Evolutionary conservation across 768 basidiomycete species (phyloP), one percentile per base, ranked within the genome.

Genomic region (Kwoniella dejecticola): DNA sequence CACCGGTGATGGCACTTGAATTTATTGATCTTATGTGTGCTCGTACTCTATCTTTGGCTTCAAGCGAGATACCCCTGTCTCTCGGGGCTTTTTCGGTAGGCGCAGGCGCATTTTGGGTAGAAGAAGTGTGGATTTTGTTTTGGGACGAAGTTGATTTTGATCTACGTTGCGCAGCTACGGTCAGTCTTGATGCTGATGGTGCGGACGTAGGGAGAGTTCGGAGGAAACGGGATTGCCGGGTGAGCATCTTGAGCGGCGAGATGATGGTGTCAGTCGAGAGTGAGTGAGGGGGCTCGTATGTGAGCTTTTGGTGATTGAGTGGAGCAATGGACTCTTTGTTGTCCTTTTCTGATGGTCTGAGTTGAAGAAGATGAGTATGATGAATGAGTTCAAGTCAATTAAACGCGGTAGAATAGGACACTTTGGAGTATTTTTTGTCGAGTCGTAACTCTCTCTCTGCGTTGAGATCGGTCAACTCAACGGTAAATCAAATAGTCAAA

Each of bases 11-110:
- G 5, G 88, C 84, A 12, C 88, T 84, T 62, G 86, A 85, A 76
- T 88, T 89, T 74, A 92, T 84, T 71, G 85, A 82, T 69, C 91
- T 82, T 8, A 86, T 87, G 80, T 88, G 87, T 70, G 90, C 89
- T 70, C 85, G 82, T 52, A 91, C 88, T 79, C 89, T 85, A 50
- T 85, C 85, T 81, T 89, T 90, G 42, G 90, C 90, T 44, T 92
- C 90, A 58, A 88, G 74, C 75, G 89, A 87, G 13, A 77, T 72
- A 23, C 70, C 72, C 31, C 49, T 60, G 29, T 70, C 71, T 57
- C 56, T 65, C 17, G 52, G 48, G 10, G 48, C 19, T 49, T 42
- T 21, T 21, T 56, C 30, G 13, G 40, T 23, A 31, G 54, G 15
- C 7, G 33, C 27, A 21, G 65, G 64, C 15, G 66, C 63, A 53